These are phyloP conservation scores for Neurospora pannonica DNA, from an alignment of 495 filamentous ascomycete species.

Conservation along the genomic window DNA sequence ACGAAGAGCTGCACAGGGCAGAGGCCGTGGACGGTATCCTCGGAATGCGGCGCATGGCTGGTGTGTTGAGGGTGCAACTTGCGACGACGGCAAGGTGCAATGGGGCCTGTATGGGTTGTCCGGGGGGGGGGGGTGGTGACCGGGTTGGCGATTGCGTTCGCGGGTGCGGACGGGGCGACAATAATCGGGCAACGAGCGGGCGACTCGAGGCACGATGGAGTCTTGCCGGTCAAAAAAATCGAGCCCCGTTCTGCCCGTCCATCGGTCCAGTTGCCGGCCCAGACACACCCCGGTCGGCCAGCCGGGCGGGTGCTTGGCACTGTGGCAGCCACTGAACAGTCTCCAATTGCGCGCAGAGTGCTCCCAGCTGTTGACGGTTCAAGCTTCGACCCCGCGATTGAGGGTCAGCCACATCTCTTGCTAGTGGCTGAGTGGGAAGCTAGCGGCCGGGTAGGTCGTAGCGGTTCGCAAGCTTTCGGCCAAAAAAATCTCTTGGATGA, in stretches of 20 bases:
- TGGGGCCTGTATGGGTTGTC: background rate
- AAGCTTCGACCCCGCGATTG: background rate
- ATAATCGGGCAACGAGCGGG: background rate
- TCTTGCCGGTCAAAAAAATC: constrained; percentile 1
- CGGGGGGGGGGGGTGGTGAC: background rate
- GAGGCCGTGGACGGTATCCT: constrained; percentile 17
- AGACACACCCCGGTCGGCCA: background rate
- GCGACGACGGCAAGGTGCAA: background rate
- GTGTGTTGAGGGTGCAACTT: background rate
- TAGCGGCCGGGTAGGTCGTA: background rate
- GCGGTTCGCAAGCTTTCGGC: background rate
- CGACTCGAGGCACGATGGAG: background rate
- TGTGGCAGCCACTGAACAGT: background rate
- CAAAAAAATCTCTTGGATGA: constrained; percentile 2
- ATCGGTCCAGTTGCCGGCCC: background rate
- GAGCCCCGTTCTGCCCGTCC: background rate
- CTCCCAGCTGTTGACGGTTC: background rate
- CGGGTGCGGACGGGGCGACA: background rate
- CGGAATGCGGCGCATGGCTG: constrained; percentile 19
- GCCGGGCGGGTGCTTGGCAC: background rate
- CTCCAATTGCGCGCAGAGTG: background rate
- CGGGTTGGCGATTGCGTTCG: background rate
- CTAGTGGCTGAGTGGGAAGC: background rate
- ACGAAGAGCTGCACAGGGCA: constrained; percentile 13
- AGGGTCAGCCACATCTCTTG: background rate